Conservation (phyloP, 495 filamentous ascomycete genomes). For the Xylaria grammica region DNA sequence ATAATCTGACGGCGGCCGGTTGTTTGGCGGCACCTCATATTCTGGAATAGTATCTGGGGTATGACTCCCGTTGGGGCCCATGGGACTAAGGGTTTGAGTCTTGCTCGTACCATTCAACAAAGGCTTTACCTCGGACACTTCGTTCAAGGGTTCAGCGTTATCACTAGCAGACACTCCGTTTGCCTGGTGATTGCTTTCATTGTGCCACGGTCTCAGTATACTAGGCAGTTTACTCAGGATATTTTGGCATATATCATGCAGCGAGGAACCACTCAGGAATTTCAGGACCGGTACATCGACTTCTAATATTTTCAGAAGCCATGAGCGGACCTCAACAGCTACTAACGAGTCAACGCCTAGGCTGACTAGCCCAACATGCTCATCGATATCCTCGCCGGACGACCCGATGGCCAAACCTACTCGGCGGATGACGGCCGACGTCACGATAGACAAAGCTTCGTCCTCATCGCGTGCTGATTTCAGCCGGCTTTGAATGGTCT, state of each 20-base stretch:
- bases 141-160: too few relatives aligned
- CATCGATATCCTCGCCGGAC: background rate
- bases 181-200: background rate
- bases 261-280: constrained; percentile 22
- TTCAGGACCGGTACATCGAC: constrained; percentile 30
- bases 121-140: too few relatives aligned
- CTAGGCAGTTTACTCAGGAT: background rate
- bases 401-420: background rate
- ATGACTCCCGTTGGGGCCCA: too few relatives aligned
- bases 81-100: too few relatives aligned
- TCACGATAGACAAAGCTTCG: background rate
- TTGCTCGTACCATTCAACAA: too few relatives aligned
- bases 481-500: background rate
- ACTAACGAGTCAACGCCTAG: constrained; percentile 43
- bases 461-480: background rate
- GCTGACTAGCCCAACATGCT: background rate
- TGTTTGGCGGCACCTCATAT: too few relatives aligned
- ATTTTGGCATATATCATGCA: constrained; percentile 6
- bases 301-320: constrained; percentile 38
- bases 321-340: constrained; percentile 38
- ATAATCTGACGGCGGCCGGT: background rate
- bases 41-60: too few relatives aligned
- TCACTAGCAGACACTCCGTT: too few relatives aligned
- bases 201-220: constrained; percentile 9
- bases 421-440: background rate